These are phyloP conservation scores for Plasmodium chabaudi DNA, from an alignment of 169 alveolate species.

Conservation along the genomic window DNA sequence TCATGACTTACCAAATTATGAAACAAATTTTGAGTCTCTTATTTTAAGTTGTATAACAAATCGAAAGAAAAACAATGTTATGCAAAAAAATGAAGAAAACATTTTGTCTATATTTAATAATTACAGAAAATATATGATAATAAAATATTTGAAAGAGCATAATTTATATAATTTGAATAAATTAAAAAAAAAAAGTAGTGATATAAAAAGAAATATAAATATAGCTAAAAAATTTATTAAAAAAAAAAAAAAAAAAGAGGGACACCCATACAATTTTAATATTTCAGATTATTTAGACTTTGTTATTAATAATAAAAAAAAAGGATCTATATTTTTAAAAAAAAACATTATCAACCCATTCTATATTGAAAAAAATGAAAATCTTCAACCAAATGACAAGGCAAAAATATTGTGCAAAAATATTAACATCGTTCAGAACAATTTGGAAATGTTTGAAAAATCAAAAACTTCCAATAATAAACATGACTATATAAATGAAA, in stretches of 20 bases:
- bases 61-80: slow-evolving; percentile 44
- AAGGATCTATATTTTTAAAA: slow-evolving; percentile 56
- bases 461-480: background rate
- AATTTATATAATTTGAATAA: slow-evolving; percentile 62
- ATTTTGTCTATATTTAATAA: slow-evolving; percentile 43
- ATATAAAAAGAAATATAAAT: slow-evolving; percentile 71
- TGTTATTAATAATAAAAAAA: slow-evolving; percentile 35
- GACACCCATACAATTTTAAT: background rate
- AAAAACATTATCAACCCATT: slow-evolving; percentile 46
- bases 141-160: slow-evolving; percentile 58
- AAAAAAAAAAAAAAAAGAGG: slow-evolving; percentile 32
- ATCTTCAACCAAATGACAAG: slow-evolving; percentile 42
- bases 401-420: slow-evolving; percentile 16
- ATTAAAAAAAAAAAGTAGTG: slow-evolving; percentile 38
- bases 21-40: background rate
- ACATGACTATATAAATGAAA: too few species aligned
- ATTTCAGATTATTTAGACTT: slow-evolving; percentile 40
- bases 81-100: background rate
- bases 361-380: slow-evolving; percentile 42
- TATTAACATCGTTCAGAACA: background rate
- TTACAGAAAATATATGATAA: slow-evolving; percentile 48
- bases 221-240: slow-evolving; percentile 42
- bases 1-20: background rate
- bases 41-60: background rate
- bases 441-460: background rate